Evolutionary conservation across 2,329 filamentous ascomycete genomes (phyloP), one percentile per base, ranked within the genome.

Genomic region (Colletotrichum lupini): DNA sequence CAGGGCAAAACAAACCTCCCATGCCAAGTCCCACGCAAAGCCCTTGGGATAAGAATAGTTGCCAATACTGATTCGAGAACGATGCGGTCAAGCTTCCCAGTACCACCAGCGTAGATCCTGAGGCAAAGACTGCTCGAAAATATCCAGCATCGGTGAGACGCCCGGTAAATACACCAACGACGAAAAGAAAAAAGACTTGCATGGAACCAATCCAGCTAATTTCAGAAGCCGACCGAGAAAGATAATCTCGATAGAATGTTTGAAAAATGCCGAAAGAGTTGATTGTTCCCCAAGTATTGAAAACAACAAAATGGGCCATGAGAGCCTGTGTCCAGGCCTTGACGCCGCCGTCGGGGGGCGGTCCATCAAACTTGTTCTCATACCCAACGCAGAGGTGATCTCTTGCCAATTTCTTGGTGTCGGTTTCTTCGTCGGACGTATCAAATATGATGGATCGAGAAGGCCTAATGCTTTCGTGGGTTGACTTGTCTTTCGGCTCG

Each of bases 1-100:
- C 85, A 0, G 91, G 87, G 14, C 88, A 84, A 77, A 89, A 91
- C 9, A 90, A 82, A 67, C 86, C 85, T 0, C 90, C 90, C 22
- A 86, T 85, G 0, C 89, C 89, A 1, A 88, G 68, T 0, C 87
- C 87, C 4, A 84, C 76, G 53, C 87, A 84, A 1, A 87, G 75
- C 4, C 87, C 86, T 74, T 89, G 87, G 0, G 85, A 82, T 1
- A 89, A 78, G 58, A 89, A 80, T 12, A 88, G 77, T 57, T 88
- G 87, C 82, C 83, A 88, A 78, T 88, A 89, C 5, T 78, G 74
- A 1, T 77, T 83, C 14, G 78, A 80, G 14, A 85, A 76, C 6
- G 82, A 84, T 37, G 84, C 83, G 55, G 83, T 78, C 55, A 87
- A 79, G 19, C 84, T 35, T 14, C 32, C 32, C 12, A 35, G 32